Conservation (phyloP, 345 rosid genomes). For the Ceriops tagal region DNA sequence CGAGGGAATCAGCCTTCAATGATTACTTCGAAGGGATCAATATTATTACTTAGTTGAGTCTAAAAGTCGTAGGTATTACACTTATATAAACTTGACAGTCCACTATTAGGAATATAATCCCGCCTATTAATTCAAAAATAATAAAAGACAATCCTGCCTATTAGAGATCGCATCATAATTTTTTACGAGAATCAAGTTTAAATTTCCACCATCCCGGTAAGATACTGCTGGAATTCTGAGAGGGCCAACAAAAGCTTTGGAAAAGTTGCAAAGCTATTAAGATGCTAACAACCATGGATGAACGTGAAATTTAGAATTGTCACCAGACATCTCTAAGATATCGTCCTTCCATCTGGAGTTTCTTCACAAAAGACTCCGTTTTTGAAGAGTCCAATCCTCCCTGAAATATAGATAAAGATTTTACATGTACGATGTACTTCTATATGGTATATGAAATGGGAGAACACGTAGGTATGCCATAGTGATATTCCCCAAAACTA, state of each 20-base stretch:
- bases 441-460: too few relatives aligned
- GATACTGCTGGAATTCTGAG: neutral
- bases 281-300: neutral
- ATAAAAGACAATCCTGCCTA: too few relatives aligned
- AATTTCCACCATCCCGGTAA: slow-evolving; percentile 12
- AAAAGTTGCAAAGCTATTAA: slow-evolving; percentile 1
- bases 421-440: neutral
- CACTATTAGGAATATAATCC: too few relatives aligned
- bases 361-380: slow-evolving; percentile 28
- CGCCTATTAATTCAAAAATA: too few relatives aligned
- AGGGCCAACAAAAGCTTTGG: slow-evolving; percentile 14
- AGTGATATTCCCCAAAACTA: too few relatives aligned
- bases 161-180: too few relatives aligned
- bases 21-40: too few relatives aligned
- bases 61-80: too few relatives aligned
- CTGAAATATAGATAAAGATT: slow-evolving; percentile 9
- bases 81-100: too few relatives aligned
- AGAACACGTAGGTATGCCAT: too few relatives aligned
- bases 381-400: slow-evolving; percentile 30
- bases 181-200: slow-evolving; percentile 6
- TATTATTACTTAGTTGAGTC: too few relatives aligned
- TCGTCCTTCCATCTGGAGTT: slow-evolving; percentile 34
- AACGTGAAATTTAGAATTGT: slow-evolving; percentile 11
- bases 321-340: slow-evolving; percentile 34
- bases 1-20: too few relatives aligned